These are phyloP conservation scores for Terfezia boudieri DNA, from an alignment of 495 filamentous ascomycete species.

Conservation along the genomic window DNA sequence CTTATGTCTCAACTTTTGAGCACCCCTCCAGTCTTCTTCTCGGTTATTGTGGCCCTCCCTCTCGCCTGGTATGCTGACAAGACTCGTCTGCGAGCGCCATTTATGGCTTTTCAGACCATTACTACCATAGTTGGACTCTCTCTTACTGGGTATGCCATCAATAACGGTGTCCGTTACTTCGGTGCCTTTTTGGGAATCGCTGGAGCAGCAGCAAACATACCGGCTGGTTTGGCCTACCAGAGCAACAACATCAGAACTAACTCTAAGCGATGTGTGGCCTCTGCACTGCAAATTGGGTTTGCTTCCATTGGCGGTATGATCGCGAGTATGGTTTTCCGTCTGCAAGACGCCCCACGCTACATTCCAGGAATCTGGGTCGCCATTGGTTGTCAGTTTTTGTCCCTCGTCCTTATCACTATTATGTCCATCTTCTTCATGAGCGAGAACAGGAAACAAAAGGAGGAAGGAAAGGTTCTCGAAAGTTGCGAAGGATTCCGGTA, in stretches of 20 bases:
- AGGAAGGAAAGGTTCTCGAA: slow-evolving; percentile 11
- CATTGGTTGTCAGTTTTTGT: slow-evolving; percentile 10
- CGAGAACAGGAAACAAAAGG: slow-evolving; percentile 13
- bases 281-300: slow-evolving; percentile 23
- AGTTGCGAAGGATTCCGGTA: slow-evolving; percentile 12
- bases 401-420: slow-evolving; percentile 1
- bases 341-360: slow-evolving; percentile 34
- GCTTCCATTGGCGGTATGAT: slow-evolving; percentile 34
- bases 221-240: slow-evolving; percentile 34
- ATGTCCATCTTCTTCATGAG: slow-evolving; percentile 10
- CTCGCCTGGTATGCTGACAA: slow-evolving; percentile 32
- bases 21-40: slow-evolving; percentile 24
- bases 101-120: slow-evolving; percentile 30
- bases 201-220: slow-evolving; percentile 33
- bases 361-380: slow-evolving; percentile 30
- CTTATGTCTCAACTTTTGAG: slow-evolving; percentile 25
- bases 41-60: slow-evolving; percentile 19
- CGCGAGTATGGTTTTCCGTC: slow-evolving; percentile 32
- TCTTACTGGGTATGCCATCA: slow-evolving; percentile 30
- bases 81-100: slow-evolving; percentile 30
- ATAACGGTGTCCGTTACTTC: slow-evolving; percentile 29
- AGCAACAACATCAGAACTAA: slow-evolving; percentile 44
- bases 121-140: slow-evolving; percentile 29
- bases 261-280: slow-evolving; percentile 27
- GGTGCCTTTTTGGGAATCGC: slow-evolving; percentile 36